Conservation (phyloP, 1,139 yeast species). For the Magnusiomyces fungicola region DNA sequence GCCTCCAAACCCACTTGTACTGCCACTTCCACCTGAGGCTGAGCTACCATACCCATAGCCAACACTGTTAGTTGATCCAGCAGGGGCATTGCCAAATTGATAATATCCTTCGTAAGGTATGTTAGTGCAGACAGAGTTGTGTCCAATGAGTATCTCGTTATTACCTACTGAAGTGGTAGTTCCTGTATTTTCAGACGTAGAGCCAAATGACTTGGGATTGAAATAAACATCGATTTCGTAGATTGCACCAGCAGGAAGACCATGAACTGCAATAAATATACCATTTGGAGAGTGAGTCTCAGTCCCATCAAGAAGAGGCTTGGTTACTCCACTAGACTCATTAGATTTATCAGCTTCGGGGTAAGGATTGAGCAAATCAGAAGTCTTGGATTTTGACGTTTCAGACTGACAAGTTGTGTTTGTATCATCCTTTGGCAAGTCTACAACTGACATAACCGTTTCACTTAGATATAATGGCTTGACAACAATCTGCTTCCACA, state of each 20-base stretch:
- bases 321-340: conserved; percentile 11
- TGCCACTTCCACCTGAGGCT: conserved; percentile 7
- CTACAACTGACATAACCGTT: conserved; percentile 13
- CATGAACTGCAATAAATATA: conserved; percentile 17
- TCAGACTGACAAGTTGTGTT: too few relatives aligned
- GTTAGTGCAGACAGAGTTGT: conserved; percentile 18
- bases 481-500: conserved; percentile 33
- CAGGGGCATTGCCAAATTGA: not conserved
- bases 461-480: conserved; percentile 16
- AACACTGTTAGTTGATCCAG: not conserved
- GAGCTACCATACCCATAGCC: not conserved
- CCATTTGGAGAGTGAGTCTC: conserved; percentile 9
- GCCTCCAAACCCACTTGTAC: not conserved
- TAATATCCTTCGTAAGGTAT: conserved; percentile 15
- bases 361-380: not conserved
- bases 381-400: not conserved
- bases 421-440: too few relatives aligned
- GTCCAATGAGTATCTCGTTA: conserved; percentile 16
- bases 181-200: too few relatives aligned
- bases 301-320: not conserved
- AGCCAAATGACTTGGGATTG: conserved; percentile 15
- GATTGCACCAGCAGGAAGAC: conserved; percentile 31
- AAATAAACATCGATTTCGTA: conserved; percentile 28
- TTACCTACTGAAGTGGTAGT: too few relatives aligned
- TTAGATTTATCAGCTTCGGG: conserved; percentile 6